Evolutionary conservation across 805 yeast species (phyloP).

Genomic region (Wickerhamiella parazyma): DNA sequence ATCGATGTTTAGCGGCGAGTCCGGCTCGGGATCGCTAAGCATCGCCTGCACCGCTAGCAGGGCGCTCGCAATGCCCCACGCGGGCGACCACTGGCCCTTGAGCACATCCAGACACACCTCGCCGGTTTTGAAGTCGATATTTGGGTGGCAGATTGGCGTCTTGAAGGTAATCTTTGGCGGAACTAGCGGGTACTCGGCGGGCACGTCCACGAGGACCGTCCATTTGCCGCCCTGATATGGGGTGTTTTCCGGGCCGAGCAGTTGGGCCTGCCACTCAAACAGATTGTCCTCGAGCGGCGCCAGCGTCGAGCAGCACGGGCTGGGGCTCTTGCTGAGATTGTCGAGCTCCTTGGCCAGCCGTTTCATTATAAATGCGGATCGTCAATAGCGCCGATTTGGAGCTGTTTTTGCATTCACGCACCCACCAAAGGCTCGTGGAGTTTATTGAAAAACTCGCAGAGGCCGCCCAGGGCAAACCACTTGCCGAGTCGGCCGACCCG

Average conservation of each 20-base stretch:
- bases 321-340: constrained; percentile 18
- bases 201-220: constrained; percentile 31
- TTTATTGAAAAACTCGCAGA: constrained; percentile 48
- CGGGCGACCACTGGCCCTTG: constrained; percentile 28
- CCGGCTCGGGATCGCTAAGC: constrained; percentile 28
- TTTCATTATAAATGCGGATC: constrained; percentile 32
- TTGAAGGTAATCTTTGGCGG: constrained; percentile 37
- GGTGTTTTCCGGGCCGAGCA: constrained; percentile 30
- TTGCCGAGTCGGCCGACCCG: constrained; percentile 25
- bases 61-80: constrained; percentile 29
- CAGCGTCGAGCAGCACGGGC: constrained; percentile 22
- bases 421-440: constrained; percentile 36
- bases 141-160: constrained; percentile 27
- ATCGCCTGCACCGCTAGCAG: constrained; percentile 27
- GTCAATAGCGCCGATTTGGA: constrained; percentile 45
- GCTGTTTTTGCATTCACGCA: constrained; percentile 40
- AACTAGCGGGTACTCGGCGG: constrained; percentile 32
- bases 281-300: constrained; percentile 19
- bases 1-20: constrained; percentile 29
- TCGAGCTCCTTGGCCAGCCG: constrained; percentile 23
- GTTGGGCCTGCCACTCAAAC: constrained; percentile 21
- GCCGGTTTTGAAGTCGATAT: constrained; percentile 28
- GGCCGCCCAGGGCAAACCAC: constrained; percentile 48
- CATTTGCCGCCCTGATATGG: constrained; percentile 38
- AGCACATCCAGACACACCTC: constrained; percentile 29